A percentile compares a stretch with the other conserved stretches of the same genome.
These are phyloP conservation scores for Salvia hispanica DNA, from an alignment of 257 asterid genomes.

Conservation along the genomic window DNA sequence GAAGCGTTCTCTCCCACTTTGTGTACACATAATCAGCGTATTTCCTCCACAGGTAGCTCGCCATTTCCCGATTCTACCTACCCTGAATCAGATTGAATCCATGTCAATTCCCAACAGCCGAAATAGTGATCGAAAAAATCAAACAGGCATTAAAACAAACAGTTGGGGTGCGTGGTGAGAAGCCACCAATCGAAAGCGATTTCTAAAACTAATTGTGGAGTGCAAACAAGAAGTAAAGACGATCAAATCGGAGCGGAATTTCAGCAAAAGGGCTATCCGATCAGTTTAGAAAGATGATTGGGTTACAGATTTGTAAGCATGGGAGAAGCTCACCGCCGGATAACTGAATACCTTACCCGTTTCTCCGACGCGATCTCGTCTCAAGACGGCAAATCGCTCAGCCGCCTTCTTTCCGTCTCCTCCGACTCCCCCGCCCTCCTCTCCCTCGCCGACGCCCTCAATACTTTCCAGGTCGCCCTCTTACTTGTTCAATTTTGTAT, in stretches of 20 bases:
- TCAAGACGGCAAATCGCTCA: slow-evolving; percentile 75
- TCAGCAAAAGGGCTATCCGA: too few species aligned
- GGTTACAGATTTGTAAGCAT: slow-evolving; percentile 46
- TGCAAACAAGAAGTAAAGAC: neutral
- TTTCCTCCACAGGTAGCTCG: slow-evolving; percentile 84
- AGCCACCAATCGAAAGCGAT: neutral
- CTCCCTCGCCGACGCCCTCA: slow-evolving; percentile 81
- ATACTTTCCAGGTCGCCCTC: slow-evolving; percentile 72
- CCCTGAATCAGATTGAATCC: slow-evolving; percentile 18
- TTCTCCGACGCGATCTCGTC: slow-evolving; percentile 76
- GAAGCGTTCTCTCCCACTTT: slow-evolving; percentile 77
- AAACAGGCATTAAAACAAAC: slow-evolving; percentile 38
- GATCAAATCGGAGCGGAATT: neutral
- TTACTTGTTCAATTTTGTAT: neutral
- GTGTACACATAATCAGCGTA: slow-evolving; percentile 73
- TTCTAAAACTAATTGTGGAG: neutral
- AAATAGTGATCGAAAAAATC: neutral
- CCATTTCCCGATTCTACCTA: slow-evolving; percentile 40
- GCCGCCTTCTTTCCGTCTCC: slow-evolving; percentile 76
- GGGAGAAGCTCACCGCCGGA: slow-evolving; percentile 91
- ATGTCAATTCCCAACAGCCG: neutral
- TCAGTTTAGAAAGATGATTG: too few species aligned
- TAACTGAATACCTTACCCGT: slow-evolving; percentile 69
- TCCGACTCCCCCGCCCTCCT: slow-evolving; percentile 57
- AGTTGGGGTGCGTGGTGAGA: slow-evolving; percentile 5